Evolutionary conservation across 1,139 yeast genomes (phyloP), one percentile per base, ranked within the genome.

Genomic region (Geotrichum bryndzae): DNA sequence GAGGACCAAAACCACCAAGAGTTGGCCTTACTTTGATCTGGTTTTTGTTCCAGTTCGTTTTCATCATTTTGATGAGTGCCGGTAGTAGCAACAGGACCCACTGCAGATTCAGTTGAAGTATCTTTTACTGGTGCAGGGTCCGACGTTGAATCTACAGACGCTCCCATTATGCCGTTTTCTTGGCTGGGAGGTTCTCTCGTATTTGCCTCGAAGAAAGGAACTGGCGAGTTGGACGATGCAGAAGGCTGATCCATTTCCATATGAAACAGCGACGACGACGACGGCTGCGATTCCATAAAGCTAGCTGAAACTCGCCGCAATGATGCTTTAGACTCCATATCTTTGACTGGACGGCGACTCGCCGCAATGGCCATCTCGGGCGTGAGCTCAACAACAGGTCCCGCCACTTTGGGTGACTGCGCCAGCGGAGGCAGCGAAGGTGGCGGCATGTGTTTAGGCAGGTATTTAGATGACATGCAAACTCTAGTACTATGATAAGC

Each of bases 221-320:
- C n/a, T n/a, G 22, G 10, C 7, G 22, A n/a, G 5, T 41, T 41
- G 22, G 22, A n/a, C 6, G 22, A 23, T n/a, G 22, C n/a, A 10
- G 48, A 10, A 1, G 48, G 22, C 22, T 41, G 48, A 18, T 15
- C 22, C 48, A 41, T 41, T 41, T 41, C 48, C 48, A 41, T 15
- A 18, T 41, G 22, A 15, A 41, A 41, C 23, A 41, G 48, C 10
- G 48, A 18, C 29, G 57, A 55, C 15, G 57, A 55, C 23, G 57
- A 41, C 7, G 57, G 46, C 1, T 33, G 53, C 10, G 57, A 48
- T 48, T 48, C 53, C 6, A 15, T 22, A 15, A 31, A 31, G 33
- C 33, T 22, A 13, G 51, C 51, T 48, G 59, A 56, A 7, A 56
- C 51, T 27, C 51, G 23, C 15, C 59, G 35, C 13, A 56, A 54